These are phyloP conservation scores for Colletotrichum tofieldiae DNA, from an alignment of 2,329 filamentous ascomycete species.

Conservation along the genomic window DNA sequence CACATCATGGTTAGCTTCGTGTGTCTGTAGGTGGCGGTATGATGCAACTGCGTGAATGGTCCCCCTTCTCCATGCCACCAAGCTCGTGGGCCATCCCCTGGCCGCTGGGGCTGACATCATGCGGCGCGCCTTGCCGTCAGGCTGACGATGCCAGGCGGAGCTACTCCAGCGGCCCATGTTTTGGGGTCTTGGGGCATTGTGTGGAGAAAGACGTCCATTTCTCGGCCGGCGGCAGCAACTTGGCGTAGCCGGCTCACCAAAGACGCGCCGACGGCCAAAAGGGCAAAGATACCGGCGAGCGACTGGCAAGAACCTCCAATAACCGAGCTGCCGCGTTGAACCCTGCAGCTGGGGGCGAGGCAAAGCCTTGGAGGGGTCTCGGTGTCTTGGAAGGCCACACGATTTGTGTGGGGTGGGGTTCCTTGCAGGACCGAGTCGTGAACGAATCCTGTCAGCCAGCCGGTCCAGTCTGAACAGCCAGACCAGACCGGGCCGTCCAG, in stretches of 20 bases:
- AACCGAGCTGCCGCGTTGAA: slow-evolving; percentile 32
- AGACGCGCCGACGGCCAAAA: slow-evolving; percentile 18
- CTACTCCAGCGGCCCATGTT: slow-evolving; percentile 17
- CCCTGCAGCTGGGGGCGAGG: slow-evolving; percentile 30
- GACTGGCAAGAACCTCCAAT: slow-evolving; percentile 26
- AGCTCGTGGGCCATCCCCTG: slow-evolving; percentile 25
- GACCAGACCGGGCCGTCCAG: slow-evolving; percentile 10
- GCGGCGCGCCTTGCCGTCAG: slow-evolving; percentile 28
- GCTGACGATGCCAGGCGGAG: slow-evolving; percentile 37
- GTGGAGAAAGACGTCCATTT: slow-evolving; percentile 1
- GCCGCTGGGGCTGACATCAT: slow-evolving; percentile 35
- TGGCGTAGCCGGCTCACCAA: slow-evolving; percentile 1
- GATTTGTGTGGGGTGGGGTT: slow-evolving; percentile 24
- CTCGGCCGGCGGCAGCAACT: slow-evolving; percentile 31
- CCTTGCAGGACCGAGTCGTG: slow-evolving; percentile 38
- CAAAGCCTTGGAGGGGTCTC: slow-evolving; percentile 22
- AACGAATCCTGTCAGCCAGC: slow-evolving; percentile 26
- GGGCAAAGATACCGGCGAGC: background rate
- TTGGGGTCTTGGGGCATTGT: slow-evolving; percentile 10
- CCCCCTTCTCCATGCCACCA: background rate
- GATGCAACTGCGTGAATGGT: slow-evolving; percentile 12
- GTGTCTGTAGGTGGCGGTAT: background rate
- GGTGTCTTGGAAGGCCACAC: background rate
- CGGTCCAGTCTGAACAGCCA: slow-evolving; percentile 10
- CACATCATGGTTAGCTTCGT: slow-evolving; percentile 42